These are phyloP conservation scores for Annulohypoxylon moriforme DNA, from an alignment of 495 filamentous ascomycete species.

Conservation along the genomic window DNA sequence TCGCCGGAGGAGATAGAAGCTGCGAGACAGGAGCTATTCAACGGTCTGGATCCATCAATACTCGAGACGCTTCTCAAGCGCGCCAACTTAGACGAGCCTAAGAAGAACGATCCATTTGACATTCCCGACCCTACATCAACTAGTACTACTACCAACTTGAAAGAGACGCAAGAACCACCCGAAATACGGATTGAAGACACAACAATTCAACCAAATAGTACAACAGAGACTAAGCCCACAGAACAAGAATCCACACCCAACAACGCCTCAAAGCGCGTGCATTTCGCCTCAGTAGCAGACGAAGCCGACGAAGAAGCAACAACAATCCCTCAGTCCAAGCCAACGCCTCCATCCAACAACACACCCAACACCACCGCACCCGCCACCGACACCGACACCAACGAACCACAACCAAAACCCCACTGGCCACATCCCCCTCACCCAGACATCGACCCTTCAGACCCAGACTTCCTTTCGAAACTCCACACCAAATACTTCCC, in stretches of 20 bases:
- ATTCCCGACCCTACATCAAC: constrained; percentile 24
- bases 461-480: constrained; percentile 81
- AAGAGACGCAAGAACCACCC: constrained; percentile 17
- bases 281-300: constrained; percentile 36
- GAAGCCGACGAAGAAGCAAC: constrained; percentile 39
- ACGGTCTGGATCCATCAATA: constrained; percentile 72
- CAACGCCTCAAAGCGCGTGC: constrained; percentile 26
- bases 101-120: constrained; percentile 54
- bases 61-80: constrained; percentile 81
- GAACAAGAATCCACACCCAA: constrained; percentile 3
- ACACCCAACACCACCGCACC: constrained; percentile 40
- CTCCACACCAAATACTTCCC: constrained; percentile 96
- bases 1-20: constrained; percentile 80
- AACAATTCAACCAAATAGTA: constrained; percentile 30
- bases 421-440: constrained; percentile 53
- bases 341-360: constrained; percentile 10
- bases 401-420: constrained; percentile 48
- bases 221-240: background rate
- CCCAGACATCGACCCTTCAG: constrained; percentile 79
- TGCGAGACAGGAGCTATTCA: constrained; percentile 79
- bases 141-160: constrained; percentile 16
- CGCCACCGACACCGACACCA: constrained; percentile 60
- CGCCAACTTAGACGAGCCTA: constrained; percentile 78
- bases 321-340: constrained; percentile 15
- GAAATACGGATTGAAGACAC: constrained; percentile 43